phyloP scores from a whole-genome alignment of 768 basidiomycete species.

The Symmetrospora coprosmae region DNA sequence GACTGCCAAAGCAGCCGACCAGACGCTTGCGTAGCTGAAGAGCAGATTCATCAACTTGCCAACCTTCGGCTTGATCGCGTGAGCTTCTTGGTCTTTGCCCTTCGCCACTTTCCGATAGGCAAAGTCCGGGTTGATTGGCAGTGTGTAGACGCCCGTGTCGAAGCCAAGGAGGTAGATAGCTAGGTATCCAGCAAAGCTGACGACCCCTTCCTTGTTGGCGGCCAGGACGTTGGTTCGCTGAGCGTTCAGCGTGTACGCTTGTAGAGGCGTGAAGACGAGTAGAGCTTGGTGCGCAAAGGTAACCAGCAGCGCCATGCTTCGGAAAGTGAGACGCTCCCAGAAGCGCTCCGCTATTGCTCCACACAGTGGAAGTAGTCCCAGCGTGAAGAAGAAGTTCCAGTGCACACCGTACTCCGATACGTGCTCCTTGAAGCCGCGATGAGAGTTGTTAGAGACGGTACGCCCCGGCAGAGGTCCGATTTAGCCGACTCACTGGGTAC shows the following conservation, averaged over 20 bases:
- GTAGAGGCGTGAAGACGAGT: conserved; percentile 48
- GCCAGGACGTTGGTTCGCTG: conserved; percentile 53
- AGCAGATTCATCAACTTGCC: conserved; percentile 64
- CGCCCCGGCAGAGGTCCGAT: too few relatives aligned
- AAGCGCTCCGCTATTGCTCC: conserved; percentile 57
- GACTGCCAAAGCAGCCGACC: conserved; percentile 53
- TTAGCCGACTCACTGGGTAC: conserved; percentile 70
- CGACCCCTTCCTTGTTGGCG: conserved; percentile 82
- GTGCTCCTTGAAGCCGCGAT: conserved; percentile 52
- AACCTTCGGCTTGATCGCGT: conserved; percentile 22
- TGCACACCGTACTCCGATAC: conserved; percentile 89
- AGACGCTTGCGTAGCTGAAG: conserved; percentile 58
- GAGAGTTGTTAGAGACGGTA: not conserved
- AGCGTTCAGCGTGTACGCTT: conserved; percentile 52
- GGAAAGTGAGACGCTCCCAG: conserved; percentile 47
- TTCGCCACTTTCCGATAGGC: conserved; percentile 3
- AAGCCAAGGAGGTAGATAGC: conserved; percentile 77
- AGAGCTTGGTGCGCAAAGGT: conserved; percentile 57
- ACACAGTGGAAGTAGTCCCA: conserved; percentile 57
- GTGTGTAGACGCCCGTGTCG: conserved; percentile 60
- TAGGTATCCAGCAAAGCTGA: conserved; percentile 73
- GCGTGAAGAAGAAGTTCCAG: conserved; percentile 97
- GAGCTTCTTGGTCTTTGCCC: not conserved
- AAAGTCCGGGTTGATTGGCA: conserved; percentile 46
- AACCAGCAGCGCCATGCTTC: conserved; percentile 50